Conservation (phyloP, 2,329 filamentous ascomycete genomes). For the Westerdykella aurantiaca region DNA sequence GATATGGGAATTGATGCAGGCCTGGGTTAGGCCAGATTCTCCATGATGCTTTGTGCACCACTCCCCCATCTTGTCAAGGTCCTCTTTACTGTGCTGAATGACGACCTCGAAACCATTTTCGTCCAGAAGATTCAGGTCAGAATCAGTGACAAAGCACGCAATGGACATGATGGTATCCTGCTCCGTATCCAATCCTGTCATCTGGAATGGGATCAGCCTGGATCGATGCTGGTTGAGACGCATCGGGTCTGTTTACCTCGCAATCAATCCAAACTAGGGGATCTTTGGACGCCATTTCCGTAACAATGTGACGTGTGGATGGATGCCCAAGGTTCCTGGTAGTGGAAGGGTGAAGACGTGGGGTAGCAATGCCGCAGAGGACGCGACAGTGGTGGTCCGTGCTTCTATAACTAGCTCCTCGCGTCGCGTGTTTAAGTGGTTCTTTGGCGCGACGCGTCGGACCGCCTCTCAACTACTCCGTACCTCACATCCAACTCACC, state of each 20-base stretch:
- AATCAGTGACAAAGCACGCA: constrained; percentile 84
- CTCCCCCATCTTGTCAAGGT: constrained; percentile 73
- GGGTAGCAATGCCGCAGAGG: too few relatives aligned
- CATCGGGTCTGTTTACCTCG: constrained; percentile 44
- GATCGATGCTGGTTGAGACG: neutral
- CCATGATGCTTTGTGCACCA: constrained; percentile 85
- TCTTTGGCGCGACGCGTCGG: constrained; percentile 13
- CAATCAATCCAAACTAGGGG: constrained; percentile 85
- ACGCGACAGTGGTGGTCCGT: too few relatives aligned
- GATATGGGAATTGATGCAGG: constrained; percentile 66
- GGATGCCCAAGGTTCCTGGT: too few relatives aligned
- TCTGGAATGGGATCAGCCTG: constrained; percentile 49
- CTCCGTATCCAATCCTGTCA: constrained; percentile 80
- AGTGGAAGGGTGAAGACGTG: neutral
- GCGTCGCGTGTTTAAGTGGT: too few relatives aligned
- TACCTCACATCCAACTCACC: constrained; percentile 17
- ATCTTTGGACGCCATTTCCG: constrained; percentile 48
- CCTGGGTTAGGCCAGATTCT: constrained; percentile 71
- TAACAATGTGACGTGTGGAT: constrained; percentile 2
- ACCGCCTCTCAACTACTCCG: constrained; percentile 14
- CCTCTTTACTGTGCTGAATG: constrained; percentile 65
- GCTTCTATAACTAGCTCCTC: too few relatives aligned
- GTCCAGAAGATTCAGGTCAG: constrained; percentile 70
- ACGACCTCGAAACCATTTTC: constrained; percentile 71
- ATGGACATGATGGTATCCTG: constrained; percentile 85